Conservation (phyloP, 805 yeast species). For the Yamadazyma ubonensis region DNA sequence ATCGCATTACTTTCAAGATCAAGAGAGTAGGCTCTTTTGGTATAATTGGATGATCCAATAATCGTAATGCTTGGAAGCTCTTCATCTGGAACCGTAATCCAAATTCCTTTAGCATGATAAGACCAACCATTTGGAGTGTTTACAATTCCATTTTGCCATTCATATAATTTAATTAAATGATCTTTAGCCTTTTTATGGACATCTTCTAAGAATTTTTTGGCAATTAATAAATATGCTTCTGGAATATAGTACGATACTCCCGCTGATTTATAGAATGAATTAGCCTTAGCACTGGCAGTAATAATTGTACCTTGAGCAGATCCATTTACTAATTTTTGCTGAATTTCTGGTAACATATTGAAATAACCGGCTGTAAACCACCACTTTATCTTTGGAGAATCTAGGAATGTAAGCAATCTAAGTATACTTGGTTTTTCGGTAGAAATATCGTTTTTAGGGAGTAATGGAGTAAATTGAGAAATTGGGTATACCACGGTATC, state of each 20-base stretch:
- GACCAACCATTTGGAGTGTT: conserved; percentile 90
- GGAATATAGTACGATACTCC: conserved; percentile 85
- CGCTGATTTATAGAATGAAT: conserved; percentile 82
- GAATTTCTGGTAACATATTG: conserved; percentile 79
- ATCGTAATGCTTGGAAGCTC: conserved; percentile 68
- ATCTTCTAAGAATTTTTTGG: conserved; percentile 62
- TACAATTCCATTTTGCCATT: conserved; percentile 87
- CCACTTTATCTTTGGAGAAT: conserved; percentile 63
- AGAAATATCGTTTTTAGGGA: conserved; percentile 59
- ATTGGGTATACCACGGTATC: conserved; percentile 83
- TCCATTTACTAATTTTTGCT: conserved; percentile 54
- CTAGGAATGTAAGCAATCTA: conserved; percentile 55
- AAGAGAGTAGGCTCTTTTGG: conserved; percentile 80
- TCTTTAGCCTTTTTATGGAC: conserved; percentile 44
- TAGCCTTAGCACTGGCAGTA: conserved; percentile 92
- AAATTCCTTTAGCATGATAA: conserved; percentile 94
- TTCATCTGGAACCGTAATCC: conserved; percentile 67
- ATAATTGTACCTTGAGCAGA: conserved; percentile 67
- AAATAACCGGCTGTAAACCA: conserved; percentile 95
- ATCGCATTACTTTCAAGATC: conserved; percentile 90
- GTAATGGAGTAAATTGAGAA: conserved; percentile 84
- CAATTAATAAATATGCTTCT: conserved; percentile 77
- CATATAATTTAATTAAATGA: conserved; percentile 55
- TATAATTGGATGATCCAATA: conserved; percentile 91
- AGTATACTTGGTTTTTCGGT: conserved; percentile 79